phyloP scores from a whole-genome alignment of 1,139 yeast genomes.

The Pichia sp. region DNA sequence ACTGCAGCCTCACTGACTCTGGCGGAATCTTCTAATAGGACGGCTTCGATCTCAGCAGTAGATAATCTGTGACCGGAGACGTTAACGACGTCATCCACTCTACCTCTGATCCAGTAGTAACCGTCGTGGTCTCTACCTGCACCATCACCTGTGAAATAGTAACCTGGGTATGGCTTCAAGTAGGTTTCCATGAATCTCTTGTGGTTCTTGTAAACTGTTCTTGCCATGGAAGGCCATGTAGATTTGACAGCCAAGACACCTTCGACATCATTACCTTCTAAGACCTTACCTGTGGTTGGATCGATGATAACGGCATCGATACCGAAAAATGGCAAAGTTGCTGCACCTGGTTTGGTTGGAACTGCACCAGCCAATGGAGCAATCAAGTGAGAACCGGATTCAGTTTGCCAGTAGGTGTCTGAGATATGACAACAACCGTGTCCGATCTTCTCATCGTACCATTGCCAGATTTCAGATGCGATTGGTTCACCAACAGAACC shows the following conservation, averaged over 20 bases:
- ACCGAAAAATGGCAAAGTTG: slow-evolving; percentile 95
- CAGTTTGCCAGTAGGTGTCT: slow-evolving; percentile 99
- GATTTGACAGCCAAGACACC: slow-evolving; percentile 89
- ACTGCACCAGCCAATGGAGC: slow-evolving; percentile 93
- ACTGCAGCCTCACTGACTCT: slow-evolving; percentile 88
- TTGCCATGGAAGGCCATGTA: slow-evolving; percentile 98
- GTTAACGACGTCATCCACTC: slow-evolving; percentile 97
- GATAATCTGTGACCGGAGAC: slow-evolving; percentile 97
- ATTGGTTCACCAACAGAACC: slow-evolving; percentile 99
- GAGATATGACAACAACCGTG: slow-evolving; percentile 79
- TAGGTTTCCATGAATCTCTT: slow-evolving; percentile 88
- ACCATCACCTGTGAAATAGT: slow-evolving; percentile 97
- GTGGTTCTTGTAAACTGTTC: slow-evolving; percentile 93
- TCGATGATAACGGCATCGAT: slow-evolving; percentile 86
- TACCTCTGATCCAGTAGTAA: slow-evolving; percentile 96
- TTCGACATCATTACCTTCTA: slow-evolving; percentile 86
- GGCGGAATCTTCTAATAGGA: slow-evolving; percentile 69
- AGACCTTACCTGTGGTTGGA: slow-evolving; percentile 82
- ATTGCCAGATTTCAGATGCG: slow-evolving; percentile 97
- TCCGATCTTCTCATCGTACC: slow-evolving; percentile 94
- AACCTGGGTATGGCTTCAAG: slow-evolving; percentile 92
- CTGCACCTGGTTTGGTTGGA: slow-evolving; percentile 97
- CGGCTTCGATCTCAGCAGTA: slow-evolving; percentile 96
- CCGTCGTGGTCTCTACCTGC: slow-evolving; percentile 98
- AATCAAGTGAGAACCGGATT: slow-evolving; percentile 93